A percentile compares a stretch with the other conserved stretches of the same genome.
Conservation (phyloP, 352 stramenopile genomes). For the Globisporangium rhizosaccharum region DNA sequence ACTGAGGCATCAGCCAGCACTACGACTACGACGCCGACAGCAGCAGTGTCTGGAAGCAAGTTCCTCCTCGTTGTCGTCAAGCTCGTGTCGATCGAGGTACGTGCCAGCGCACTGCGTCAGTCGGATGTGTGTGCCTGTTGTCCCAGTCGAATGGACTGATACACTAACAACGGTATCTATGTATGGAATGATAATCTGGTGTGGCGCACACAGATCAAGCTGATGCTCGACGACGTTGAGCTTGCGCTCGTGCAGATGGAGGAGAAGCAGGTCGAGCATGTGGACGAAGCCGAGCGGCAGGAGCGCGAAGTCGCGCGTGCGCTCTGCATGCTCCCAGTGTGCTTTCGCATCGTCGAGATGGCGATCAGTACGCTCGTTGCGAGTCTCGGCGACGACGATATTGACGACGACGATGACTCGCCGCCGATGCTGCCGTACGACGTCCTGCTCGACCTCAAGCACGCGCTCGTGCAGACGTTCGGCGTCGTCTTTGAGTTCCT, state of each 20-base stretch:
- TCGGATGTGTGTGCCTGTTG: neutral
- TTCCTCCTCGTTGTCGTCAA: slow-evolving; percentile 76
- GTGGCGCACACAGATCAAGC: slow-evolving; percentile 53
- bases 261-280: slow-evolving; percentile 37
- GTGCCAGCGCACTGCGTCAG: neutral
- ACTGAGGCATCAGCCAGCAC: neutral
- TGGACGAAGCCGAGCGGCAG: slow-evolving; percentile 41
- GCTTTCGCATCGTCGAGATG: slow-evolving; percentile 71
- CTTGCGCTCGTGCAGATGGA: slow-evolving; percentile 62
- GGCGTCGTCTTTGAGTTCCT: slow-evolving; percentile 67
- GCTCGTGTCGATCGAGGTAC: slow-evolving; percentile 71
- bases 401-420: slow-evolving; percentile 12
- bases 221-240: slow-evolving; percentile 83
- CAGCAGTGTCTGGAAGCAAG: slow-evolving; percentile 58
- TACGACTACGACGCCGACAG: slow-evolving; percentile 5
- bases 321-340: slow-evolving; percentile 61
- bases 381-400: slow-evolving; percentile 18
- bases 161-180: too few species aligned
- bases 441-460: slow-evolving; percentile 68
- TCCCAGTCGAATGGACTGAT: neutral
- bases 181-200: neutral
- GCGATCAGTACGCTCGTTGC: slow-evolving; percentile 60
- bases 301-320: slow-evolving; percentile 47
- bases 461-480: slow-evolving; percentile 64
- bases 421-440: slow-evolving; percentile 51